Conservation (phyloP, 2,329 filamentous ascomycete species). For the Fusarium liriodendri region DNA sequence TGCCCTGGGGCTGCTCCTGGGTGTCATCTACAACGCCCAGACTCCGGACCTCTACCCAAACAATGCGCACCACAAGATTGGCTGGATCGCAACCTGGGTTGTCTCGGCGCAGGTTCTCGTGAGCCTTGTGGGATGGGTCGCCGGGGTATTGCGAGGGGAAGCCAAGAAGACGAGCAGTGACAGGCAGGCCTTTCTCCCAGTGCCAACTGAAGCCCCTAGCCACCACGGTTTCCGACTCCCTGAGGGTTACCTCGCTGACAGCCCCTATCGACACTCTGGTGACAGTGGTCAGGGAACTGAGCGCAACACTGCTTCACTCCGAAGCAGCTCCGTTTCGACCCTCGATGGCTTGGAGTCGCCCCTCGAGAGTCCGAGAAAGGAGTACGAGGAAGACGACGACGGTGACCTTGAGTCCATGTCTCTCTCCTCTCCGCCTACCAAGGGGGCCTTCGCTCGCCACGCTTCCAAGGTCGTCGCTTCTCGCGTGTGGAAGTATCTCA, state of each 20-base stretch:
- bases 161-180: background rate
- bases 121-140: conserved; percentile 72
- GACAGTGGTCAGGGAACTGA: conserved; percentile 83
- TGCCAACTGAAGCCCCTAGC: conserved; percentile 60
- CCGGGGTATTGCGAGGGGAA: conserved; percentile 38
- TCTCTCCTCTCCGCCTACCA: conserved; percentile 49
- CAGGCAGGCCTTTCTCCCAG: conserved; percentile 68
- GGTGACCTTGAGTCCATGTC: conserved; percentile 51
- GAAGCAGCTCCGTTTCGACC: conserved; percentile 73
- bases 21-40: conserved; percentile 78
- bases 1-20: conserved; percentile 71
- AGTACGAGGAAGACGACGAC: conserved; percentile 63
- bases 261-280: conserved; percentile 67
- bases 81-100: conserved; percentile 84
- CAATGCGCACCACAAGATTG: conserved; percentile 89
- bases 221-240: conserved; percentile 30
- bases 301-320: conserved; percentile 73
- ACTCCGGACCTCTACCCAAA: conserved; percentile 89
- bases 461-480: conserved; percentile 67
- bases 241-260: conserved; percentile 63
- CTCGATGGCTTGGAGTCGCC: conserved; percentile 56
- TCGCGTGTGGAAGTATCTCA: conserved; percentile 67
- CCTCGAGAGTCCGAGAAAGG: conserved; percentile 54
- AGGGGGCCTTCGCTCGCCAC: conserved; percentile 64
- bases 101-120: conserved; percentile 77